Evolutionary conservation across 129 eudicot species (phyloP).

Genomic region (Silybum marianum): DNA sequence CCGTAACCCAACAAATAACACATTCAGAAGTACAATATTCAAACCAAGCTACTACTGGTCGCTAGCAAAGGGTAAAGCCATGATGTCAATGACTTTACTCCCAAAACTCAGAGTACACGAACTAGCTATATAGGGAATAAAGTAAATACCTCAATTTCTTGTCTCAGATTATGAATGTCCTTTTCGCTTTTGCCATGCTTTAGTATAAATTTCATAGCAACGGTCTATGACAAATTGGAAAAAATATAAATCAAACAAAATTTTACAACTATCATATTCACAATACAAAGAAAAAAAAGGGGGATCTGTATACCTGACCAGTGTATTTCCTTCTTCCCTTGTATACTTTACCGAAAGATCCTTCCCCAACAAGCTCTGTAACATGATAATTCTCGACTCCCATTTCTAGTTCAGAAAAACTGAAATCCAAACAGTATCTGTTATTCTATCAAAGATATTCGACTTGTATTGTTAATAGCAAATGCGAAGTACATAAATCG

Average conservation of each 20-base stretch:
- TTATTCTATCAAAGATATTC: slow-evolving; percentile 4
- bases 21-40: not conserved
- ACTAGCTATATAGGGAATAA: not conserved
- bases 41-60: not conserved
- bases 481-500: not conserved
- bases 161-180: slow-evolving; percentile 88
- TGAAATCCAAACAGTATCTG: not conserved
- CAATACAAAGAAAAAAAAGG: not conserved
- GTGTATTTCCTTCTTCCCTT: slow-evolving; percentile 91
- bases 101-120: not conserved
- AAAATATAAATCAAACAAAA: not conserved
- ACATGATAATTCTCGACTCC: slow-evolving; percentile 92
- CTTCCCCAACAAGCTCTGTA: slow-evolving; percentile 94
- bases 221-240: slow-evolving; percentile 54
- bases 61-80: not conserved
- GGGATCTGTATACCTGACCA: slow-evolving; percentile 61
- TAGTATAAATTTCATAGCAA: slow-evolving; percentile 93
- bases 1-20: not conserved
- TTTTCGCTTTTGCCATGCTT: slow-evolving; percentile 96
- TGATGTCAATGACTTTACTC: not conserved
- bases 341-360: slow-evolving; percentile 94
- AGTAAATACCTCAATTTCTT: slow-evolving; percentile 87
- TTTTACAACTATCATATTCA: not conserved
- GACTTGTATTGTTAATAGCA: not conserved
- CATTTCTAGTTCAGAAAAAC: slow-evolving; percentile 39